phyloP scores from a whole-genome alignment of 352 stramenopile species.

The Pythium aristosporum region DNA sequence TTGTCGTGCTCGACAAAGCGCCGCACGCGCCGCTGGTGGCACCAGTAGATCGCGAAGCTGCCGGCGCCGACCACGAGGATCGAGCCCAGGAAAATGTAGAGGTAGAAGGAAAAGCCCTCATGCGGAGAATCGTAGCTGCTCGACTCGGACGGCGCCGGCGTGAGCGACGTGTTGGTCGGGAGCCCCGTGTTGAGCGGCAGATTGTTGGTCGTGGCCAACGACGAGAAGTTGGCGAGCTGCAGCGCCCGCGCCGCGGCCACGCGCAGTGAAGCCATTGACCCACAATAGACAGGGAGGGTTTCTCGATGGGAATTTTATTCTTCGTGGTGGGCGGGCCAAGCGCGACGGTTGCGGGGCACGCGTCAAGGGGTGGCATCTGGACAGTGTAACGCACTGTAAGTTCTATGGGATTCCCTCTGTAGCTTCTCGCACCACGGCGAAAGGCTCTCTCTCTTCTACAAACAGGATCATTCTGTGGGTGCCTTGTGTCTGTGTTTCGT shows the following conservation, averaged over 20 bases:
- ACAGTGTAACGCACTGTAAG: not conserved
- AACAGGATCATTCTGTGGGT: constrained; percentile 5
- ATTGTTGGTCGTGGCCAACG: not conserved
- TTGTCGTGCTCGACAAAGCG: constrained; percentile 70
- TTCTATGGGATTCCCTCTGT: not conserved
- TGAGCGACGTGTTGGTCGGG: constrained; percentile 8
- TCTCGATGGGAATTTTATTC: not conserved
- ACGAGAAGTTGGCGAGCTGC: constrained; percentile 18
- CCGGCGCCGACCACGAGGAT: constrained; percentile 43
- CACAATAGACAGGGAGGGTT: no score
- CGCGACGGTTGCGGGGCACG: not conserved
- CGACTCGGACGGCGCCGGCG: not conserved
- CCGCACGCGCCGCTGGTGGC: constrained; percentile 58
- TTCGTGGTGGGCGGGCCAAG: not conserved
- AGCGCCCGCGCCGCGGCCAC: constrained; percentile 8
- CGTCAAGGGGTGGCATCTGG: constrained; percentile 1
- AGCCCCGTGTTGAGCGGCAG: not conserved
- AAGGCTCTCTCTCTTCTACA: not conserved
- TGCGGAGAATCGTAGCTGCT: not conserved
- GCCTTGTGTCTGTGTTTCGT: constrained; percentile 18
- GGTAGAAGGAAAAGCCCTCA: constrained; percentile 48
- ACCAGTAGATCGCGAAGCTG: constrained; percentile 59
- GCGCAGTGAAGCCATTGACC: constrained; percentile 7
- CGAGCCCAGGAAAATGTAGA: constrained; percentile 74
- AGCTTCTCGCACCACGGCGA: not conserved